phyloP scores from a whole-genome alignment of 208 protist species.

The Acanthamoeba comandoni region DNA sequence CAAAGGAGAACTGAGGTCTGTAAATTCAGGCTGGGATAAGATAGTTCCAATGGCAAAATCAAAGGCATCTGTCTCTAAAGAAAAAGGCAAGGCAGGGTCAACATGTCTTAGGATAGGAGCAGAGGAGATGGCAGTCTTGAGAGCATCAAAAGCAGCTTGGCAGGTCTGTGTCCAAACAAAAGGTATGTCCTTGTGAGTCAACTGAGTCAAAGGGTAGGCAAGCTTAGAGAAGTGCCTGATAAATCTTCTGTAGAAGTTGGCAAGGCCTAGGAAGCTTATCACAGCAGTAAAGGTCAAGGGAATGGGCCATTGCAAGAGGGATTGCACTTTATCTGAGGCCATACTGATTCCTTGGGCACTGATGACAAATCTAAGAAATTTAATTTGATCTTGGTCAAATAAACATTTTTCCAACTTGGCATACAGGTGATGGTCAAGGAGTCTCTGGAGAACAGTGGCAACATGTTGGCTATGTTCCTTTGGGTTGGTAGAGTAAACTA shows the following conservation, averaged over 20 bases:
- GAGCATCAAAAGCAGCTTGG: too few relatives aligned
- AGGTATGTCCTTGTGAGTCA: too few relatives aligned
- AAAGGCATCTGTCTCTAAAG: too few relatives aligned
- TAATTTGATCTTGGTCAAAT: background rate
- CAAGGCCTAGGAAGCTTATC: background rate
- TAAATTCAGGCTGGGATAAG: too few relatives aligned
- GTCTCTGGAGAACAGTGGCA: background rate
- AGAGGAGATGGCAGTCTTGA: too few relatives aligned
- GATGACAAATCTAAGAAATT: background rate
- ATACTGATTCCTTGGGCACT: background rate
- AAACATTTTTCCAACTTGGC: background rate
- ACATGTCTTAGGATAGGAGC: too few relatives aligned
- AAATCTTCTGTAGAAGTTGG: conserved; percentile 1
- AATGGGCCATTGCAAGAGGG: background rate
- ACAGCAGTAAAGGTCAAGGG: background rate
- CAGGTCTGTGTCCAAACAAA: too few relatives aligned
- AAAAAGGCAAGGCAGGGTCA: too few relatives aligned
- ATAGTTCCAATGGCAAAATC: too few relatives aligned
- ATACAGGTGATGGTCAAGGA: background rate
- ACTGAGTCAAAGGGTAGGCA: too few relatives aligned
- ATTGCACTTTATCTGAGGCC: background rate
- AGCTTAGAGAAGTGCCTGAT: background rate
- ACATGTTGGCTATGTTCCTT: background rate
- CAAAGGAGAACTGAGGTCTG: too few relatives aligned
- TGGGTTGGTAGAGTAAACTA: background rate